Evolutionary conservation across 2,329 filamentous ascomycete species (phyloP).

Genomic region (Colletotrichum liaoningense): DNA sequence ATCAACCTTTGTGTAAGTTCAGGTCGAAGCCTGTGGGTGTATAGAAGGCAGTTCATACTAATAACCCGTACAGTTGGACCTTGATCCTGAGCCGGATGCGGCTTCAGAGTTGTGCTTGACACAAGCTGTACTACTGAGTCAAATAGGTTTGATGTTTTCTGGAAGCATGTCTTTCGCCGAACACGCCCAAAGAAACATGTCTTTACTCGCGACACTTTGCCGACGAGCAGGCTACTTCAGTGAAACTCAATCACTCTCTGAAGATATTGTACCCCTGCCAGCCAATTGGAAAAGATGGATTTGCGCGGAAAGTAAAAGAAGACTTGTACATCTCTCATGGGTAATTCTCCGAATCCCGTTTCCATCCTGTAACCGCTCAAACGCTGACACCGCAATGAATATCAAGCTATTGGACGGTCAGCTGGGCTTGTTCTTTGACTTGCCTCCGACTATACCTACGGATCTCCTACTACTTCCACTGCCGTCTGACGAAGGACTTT

Average conservation of each 20-base stretch:
- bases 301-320: neutral
- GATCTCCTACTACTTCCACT: neutral
- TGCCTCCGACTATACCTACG: neutral
- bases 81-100: neutral
- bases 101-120: neutral
- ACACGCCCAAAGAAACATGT: slow-evolving; percentile 14
- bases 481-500: neutral
- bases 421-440: neutral
- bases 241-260: neutral
- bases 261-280: neutral
- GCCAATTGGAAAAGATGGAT: neutral
- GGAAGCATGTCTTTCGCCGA: slow-evolving; percentile 13
- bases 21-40: too few species aligned
- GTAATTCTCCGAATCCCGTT: neutral
- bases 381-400: neutral
- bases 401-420: neutral
- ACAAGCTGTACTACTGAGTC: neutral
- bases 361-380: too few species aligned
- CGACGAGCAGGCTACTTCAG: neutral
- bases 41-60: neutral
- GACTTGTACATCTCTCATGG: neutral
- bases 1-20: neutral
- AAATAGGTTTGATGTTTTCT: slow-evolving; percentile 12
- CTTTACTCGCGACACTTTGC: slow-evolving; percentile 3
- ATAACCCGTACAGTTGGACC: neutral